These are phyloP conservation scores for Erodium maritimum DNA, from an alignment of 345 rosid species.

Conservation along the genomic window DNA sequence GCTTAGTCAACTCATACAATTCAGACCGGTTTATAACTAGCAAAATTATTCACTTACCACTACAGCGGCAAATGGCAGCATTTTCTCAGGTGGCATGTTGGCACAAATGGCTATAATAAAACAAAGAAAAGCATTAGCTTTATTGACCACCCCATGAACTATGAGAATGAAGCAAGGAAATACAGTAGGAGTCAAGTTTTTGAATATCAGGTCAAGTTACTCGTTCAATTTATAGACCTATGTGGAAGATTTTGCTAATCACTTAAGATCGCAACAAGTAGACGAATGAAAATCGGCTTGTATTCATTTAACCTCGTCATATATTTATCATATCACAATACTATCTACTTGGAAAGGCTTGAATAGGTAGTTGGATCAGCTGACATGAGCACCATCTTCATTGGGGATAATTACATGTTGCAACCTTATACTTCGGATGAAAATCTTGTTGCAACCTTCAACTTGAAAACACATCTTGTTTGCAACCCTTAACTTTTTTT, in stretches of 20 bases:
- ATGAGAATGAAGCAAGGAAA: neutral
- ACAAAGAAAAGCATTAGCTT: neutral
- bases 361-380: no score
- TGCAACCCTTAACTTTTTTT: no score
- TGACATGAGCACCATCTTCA: no score
- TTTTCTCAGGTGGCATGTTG: conserved; percentile 55
- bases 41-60: conserved; percentile 47
- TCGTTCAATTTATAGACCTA: neutral
- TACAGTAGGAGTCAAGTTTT: no score
- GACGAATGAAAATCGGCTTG: neutral
- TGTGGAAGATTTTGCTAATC: neutral
- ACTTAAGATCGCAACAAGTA: neutral
- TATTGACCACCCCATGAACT: neutral
- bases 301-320: neutral
- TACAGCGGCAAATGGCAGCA: conserved; percentile 74
- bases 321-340: no score
- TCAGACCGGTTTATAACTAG: no score
- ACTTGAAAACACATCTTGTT: no score
- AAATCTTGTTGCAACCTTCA: no score
- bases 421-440: no score
- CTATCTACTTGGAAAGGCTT: neutral
- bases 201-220: neutral
- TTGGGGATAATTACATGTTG: no score
- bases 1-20: no score
- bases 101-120: conserved; percentile 44